Conservation (phyloP, 2,329 filamentous ascomycete genomes). For the Rutstroemia sp. region DNA sequence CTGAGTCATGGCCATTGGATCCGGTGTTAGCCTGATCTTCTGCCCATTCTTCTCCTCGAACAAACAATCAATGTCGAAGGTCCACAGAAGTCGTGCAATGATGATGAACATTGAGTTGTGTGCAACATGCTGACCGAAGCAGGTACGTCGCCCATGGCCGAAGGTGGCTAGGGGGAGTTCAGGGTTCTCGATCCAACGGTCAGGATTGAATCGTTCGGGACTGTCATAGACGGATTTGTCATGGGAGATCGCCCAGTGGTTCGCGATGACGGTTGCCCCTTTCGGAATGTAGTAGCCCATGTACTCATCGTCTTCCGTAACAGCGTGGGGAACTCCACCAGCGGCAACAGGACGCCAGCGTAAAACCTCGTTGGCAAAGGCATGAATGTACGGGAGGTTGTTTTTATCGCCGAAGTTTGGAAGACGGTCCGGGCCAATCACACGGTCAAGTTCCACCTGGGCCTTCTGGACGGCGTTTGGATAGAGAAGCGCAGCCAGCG, state of each 20-base stretch:
- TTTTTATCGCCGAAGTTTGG: slow-evolving; percentile 30
- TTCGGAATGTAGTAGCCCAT: slow-evolving; percentile 48
- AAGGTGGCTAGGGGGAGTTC: slow-evolving; percentile 39
- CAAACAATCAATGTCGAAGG: not conserved
- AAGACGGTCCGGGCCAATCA: slow-evolving; percentile 30
- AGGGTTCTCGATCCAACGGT: slow-evolving; percentile 35
- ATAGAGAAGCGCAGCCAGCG: slow-evolving; percentile 30
- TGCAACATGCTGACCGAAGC: slow-evolving; percentile 24
- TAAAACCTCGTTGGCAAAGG: slow-evolving; percentile 38
- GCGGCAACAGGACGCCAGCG: slow-evolving; percentile 40
- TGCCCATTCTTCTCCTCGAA: not conserved
- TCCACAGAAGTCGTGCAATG: not conserved
- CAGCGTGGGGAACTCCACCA: slow-evolving; percentile 46
- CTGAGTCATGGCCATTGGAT: not conserved
- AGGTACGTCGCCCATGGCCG: slow-evolving; percentile 43
- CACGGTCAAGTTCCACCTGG: slow-evolving; percentile 38
- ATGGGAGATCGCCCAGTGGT: slow-evolving; percentile 49
- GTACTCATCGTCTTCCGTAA: slow-evolving; percentile 48
- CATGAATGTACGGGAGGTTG: slow-evolving; percentile 37
- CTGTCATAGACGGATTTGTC: slow-evolving; percentile 35
- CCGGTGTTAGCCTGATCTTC: not conserved
- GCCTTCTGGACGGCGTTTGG: slow-evolving; percentile 40
- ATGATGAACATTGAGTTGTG: not conserved
- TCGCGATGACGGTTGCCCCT: slow-evolving; percentile 41
- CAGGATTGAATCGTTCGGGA: slow-evolving; percentile 39